phyloP scores from a whole-genome alignment of 345 rosid genomes.

The Gossypium ekmanianum region DNA sequence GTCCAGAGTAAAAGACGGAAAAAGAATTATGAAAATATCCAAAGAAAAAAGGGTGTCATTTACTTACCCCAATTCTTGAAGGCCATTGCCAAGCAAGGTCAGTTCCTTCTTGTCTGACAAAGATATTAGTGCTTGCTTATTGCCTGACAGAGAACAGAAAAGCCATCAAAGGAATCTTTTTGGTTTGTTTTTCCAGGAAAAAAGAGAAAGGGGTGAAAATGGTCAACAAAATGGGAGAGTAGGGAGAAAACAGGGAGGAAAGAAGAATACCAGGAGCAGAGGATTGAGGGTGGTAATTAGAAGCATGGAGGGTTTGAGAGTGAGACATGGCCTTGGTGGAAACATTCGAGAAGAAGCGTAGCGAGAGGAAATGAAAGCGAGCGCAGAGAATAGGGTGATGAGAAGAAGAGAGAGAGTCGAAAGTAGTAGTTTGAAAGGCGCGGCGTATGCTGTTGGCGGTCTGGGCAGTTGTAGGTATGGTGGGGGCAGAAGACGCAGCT shows the following conservation, averaged over 20 bases:
- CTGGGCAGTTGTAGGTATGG: constrained; percentile 22
- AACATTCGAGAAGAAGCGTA: constrained; percentile 29
- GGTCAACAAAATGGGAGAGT: background rate
- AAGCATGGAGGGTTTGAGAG: constrained; percentile 35
- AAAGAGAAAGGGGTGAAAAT: background rate
- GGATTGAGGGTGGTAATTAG: constrained; percentile 25
- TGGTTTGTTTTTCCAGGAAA: background rate
- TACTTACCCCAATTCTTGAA: constrained; percentile 66
- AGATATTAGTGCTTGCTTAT: constrained; percentile 80
- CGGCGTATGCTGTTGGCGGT: constrained; percentile 8
- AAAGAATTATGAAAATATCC: background rate
- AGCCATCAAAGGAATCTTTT: background rate
- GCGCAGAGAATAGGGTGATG: constrained; percentile 17
- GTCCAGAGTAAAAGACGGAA: background rate
- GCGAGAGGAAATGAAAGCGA: constrained; percentile 27
- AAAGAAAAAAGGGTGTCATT: background rate
- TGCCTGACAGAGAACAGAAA: constrained; percentile 33
- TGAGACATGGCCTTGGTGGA: constrained; percentile 52
- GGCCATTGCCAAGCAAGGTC: constrained; percentile 64
- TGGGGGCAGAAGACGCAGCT: constrained; percentile 1
- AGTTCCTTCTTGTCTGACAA: constrained; percentile 74
- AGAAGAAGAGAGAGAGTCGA: constrained; percentile 21
- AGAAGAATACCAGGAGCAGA: constrained; percentile 37
- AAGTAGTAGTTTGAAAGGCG: constrained; percentile 10
- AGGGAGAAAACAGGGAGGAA: background rate